A percentile compares a stretch with the other conserved stretches of the same genome.
phyloP scores from a whole-genome alignment of 2,329 filamentous ascomycete genomes.

The Plenodomus biglobosus region DNA sequence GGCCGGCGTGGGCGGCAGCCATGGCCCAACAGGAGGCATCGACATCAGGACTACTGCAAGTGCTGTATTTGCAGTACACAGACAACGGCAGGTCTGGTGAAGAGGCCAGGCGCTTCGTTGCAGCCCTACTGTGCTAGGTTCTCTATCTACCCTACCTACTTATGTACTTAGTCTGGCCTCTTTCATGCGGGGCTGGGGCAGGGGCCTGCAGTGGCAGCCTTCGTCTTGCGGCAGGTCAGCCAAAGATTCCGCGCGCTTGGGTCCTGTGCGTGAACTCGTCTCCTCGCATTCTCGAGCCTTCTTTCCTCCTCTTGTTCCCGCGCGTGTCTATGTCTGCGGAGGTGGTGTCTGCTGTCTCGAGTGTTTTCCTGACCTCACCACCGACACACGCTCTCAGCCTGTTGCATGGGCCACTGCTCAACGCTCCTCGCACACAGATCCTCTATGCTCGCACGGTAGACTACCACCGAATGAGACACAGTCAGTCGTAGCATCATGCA shows the following conservation, averaged over 20 bases:
- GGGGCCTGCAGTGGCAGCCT: constrained; percentile 4
- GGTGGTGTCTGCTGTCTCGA: too few species aligned
- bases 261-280: constrained; percentile 17
- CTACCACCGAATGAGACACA: constrained; percentile 12
- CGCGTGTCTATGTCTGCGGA: too few species aligned
- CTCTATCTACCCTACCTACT: too few species aligned
- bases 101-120: neutral
- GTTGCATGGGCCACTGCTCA: neutral
- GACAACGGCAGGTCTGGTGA: neutral
- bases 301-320: constrained; percentile 2
- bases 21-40: too few species aligned
- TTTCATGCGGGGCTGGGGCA: constrained; percentile 16
- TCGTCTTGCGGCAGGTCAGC: constrained; percentile 5
- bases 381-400: neutral
- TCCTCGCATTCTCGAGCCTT: constrained; percentile 15
- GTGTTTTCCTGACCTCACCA: neutral
- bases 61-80: too few species aligned
- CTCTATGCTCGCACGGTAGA: neutral
- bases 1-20: too few species aligned
- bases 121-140: constrained; percentile 3
- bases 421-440: neutral
- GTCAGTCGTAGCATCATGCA: constrained; percentile 35
- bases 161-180: too few species aligned
- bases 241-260: constrained; percentile 7
- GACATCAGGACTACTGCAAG: too few species aligned